Evolutionary conservation across 176 grass and related monocot genomes (phyloP), one percentile per base, ranked within the genome.

Genomic region (Dendrocalamus sinicus): DNA sequence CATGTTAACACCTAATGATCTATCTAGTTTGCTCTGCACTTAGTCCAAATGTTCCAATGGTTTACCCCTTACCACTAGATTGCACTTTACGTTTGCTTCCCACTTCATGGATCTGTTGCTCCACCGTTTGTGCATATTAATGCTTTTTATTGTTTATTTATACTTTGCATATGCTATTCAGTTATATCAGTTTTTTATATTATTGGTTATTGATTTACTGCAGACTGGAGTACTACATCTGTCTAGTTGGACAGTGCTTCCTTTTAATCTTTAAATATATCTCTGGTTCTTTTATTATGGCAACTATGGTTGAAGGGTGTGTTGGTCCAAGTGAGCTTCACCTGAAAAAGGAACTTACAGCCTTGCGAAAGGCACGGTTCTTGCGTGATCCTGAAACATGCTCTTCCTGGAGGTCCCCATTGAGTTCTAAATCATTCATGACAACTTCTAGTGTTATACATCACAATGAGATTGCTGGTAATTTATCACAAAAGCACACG

Each of bases 321-420:
- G 86, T 89, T 83, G 91, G 88, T 65, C 96, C 91, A 53, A 95
- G 91, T 70, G 91, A 95, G 89, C 96, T 98, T 71, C 96, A 95
- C 85, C 86, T 98, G 81, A 95, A 98, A 83, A 98, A 93, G 74
- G 95, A 98, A 79, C 87, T 98, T 92, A 93, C 90, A 67, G 88
- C 85, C 23, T 83, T 95, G 55, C 84, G 85, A 83, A 95, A 95
- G 81, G 86, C 96, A 82, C 89, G 88, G 40, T 95, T 89, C 66
- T 88, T 98, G 69, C 91, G 89, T 53, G 96, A 95, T 89, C 96
- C 96, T 61, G 93, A 95, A 88, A 94, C 93, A 66, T 98, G 91
- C 90, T 98, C 89, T 58, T 91, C 93, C 64, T 98, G 88, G 91
- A 93, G 89, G 83, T 95, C 93, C 12, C 88, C 93, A 50, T 64